Percentiles rank a stretch among this genome's conserved stretches.
These are phyloP conservation scores for Exophiala sp. DNA, from an alignment of 2,329 filamentous ascomycete species.

Conservation along the genomic window DNA sequence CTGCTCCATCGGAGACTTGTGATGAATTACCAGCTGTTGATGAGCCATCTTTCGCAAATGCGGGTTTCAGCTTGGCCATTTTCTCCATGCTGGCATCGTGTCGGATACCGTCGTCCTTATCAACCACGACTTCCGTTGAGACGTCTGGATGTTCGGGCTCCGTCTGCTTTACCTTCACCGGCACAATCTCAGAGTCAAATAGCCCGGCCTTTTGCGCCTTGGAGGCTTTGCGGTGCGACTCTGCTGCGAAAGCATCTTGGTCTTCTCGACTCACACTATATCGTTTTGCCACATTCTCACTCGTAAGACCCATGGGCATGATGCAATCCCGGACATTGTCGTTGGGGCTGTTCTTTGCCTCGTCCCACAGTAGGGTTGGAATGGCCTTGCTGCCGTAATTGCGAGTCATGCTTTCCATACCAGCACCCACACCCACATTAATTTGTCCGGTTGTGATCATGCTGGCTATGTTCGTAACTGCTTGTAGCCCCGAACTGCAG, in stretches of 20 bases:
- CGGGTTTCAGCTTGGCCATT: conserved; percentile 77
- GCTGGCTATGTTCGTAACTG: conserved; percentile 70
- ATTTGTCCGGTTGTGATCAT: conserved; percentile 73
- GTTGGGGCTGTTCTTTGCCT: conserved; percentile 59
- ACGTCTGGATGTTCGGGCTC: conserved; percentile 61
- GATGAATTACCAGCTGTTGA: conserved; percentile 82
- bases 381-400: conserved; percentile 88
- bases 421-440: conserved; percentile 72
- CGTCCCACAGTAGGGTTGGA: conserved; percentile 75
- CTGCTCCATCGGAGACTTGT: conserved; percentile 85
- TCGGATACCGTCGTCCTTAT: conserved; percentile 78
- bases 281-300: conserved; percentile 78
- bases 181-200: conserved; percentile 76
- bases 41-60: conserved; percentile 70
- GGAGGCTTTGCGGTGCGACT: conserved; percentile 70
- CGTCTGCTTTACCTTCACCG: conserved; percentile 68
- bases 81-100: conserved; percentile 64
- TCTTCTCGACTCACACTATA: conserved; percentile 71
- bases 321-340: conserved; percentile 79
- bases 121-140: conserved; percentile 62
- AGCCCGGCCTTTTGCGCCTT: conserved; percentile 64
- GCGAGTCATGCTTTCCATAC: conserved; percentile 94
- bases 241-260: conserved; percentile 77
- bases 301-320: conserved; percentile 90
- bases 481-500: conserved; percentile 73